phyloP scores from a whole-genome alignment of 305 asterid genomes.

The Solanum hybrid region DNA sequence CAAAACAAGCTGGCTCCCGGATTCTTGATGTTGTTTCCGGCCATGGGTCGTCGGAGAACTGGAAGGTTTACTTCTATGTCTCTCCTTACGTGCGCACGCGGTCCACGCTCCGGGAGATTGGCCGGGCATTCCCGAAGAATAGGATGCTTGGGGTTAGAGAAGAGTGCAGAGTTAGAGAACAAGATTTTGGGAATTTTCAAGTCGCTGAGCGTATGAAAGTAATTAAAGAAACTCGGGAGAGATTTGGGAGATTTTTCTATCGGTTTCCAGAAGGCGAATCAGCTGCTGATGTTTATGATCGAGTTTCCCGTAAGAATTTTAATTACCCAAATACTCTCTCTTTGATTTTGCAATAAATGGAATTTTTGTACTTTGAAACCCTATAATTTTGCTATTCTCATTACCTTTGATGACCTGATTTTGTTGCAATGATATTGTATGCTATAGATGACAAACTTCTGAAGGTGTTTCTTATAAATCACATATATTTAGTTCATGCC shows the following conservation, averaged over 20 bases:
- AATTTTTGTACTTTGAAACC: background rate
- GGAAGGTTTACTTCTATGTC: conserved; percentile 55
- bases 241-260: conserved; percentile 54
- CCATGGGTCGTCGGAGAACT: conserved; percentile 9
- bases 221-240: conserved; percentile 44
- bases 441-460: background rate
- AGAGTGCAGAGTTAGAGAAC: conserved; percentile 66
- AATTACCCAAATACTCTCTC: background rate
- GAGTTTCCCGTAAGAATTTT: conserved; percentile 48
- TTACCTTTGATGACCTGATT: background rate
- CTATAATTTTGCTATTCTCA: background rate
- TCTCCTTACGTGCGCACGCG: conserved; percentile 57
- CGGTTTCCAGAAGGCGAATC: conserved; percentile 77
- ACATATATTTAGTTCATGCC: background rate
- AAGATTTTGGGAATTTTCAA: conserved; percentile 68
- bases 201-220: conserved; percentile 41
- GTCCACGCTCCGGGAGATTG: conserved; percentile 51
- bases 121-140: conserved; percentile 30
- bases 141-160: conserved; percentile 51
- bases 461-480: background rate
- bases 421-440: background rate
- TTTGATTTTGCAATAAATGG: background rate
- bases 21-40: conserved; percentile 28
- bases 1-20: conserved; percentile 32
- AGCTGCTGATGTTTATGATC: conserved; percentile 60